These are phyloP conservation scores for Pleurotus giganteus DNA, from an alignment of 768 basidiomycete genomes.

Conservation along the genomic window DNA sequence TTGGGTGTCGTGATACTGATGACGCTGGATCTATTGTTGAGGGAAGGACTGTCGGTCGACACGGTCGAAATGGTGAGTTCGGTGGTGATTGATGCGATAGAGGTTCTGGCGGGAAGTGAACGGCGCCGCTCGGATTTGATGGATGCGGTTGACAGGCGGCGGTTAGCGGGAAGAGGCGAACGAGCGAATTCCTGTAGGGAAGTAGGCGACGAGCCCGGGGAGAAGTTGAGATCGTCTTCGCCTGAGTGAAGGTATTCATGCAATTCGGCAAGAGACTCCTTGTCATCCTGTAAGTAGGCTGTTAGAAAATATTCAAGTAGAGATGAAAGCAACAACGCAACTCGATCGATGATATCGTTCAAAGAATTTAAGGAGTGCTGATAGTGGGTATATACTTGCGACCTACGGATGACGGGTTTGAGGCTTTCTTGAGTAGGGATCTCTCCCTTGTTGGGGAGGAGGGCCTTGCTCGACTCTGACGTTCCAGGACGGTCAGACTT, in stretches of 20 bases:
- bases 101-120: conserved; percentile 66
- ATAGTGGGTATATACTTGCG: conserved; percentile 66
- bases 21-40: conserved; percentile 20
- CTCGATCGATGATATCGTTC: conserved; percentile 75
- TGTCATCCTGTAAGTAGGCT: conserved; percentile 57
- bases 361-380: conserved; percentile 82
- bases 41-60: not conserved
- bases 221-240: conserved; percentile 14
- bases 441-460: conserved; percentile 38
- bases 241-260: conserved; percentile 60
- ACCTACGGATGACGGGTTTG: conserved; percentile 9
- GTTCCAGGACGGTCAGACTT: conserved; percentile 49
- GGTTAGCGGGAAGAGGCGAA: conserved; percentile 19
- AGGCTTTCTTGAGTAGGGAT: conserved; percentile 3
- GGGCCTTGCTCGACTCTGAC: conserved; percentile 57
- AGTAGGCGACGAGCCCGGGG: conserved; percentile 17
- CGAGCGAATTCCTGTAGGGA: conserved; percentile 20
- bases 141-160: conserved; percentile 36
- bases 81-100: conserved; percentile 57
- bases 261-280: conserved; percentile 68
- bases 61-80: conserved; percentile 27
- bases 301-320: conserved; percentile 11
- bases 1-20: conserved; percentile 33
- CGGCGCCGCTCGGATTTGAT: conserved; percentile 61
- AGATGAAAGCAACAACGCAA: conserved; percentile 34